Conservation (phyloP, 2,329 filamentous ascomycete genomes). For the Ramularia endophylla region DNA sequence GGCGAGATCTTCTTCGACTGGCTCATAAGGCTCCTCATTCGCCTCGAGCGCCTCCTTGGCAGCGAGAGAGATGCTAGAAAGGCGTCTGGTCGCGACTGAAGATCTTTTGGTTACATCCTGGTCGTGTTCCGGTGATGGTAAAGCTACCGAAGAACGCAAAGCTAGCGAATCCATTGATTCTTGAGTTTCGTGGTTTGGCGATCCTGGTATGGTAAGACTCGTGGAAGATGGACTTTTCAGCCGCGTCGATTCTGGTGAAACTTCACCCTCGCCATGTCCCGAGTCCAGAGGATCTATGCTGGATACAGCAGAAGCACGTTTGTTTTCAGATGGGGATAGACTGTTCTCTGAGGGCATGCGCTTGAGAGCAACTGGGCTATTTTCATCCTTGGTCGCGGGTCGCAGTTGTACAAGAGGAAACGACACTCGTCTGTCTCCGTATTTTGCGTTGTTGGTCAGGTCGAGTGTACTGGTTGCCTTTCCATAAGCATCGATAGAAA, state of each 20-base stretch:
- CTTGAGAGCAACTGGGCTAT: background rate
- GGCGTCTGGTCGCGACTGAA: background rate
- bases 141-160: too few relatives aligned
- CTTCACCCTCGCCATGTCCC: background rate
- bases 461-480: conserved; percentile 5
- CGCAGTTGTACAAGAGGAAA: conserved; percentile 10
- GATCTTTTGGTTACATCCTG: background rate
- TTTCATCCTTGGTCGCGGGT: conserved; percentile 1
- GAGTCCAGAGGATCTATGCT: conserved; percentile 7
- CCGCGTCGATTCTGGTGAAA: background rate
- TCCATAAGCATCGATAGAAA: conserved; percentile 26
- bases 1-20: conserved; percentile 22
- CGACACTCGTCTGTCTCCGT: conserved; percentile 9
- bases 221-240: background rate
- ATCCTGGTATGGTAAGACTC: background rate
- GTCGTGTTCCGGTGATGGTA: too few relatives aligned
- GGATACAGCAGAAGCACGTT: conserved; percentile 8
- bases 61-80: conserved; percentile 12
- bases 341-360: conserved; percentile 5
- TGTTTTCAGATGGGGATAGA: conserved; percentile 5
- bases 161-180: too few relatives aligned
- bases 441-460: conserved; percentile 4
- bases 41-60: conserved; percentile 16
- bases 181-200: background rate
- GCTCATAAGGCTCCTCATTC: conserved; percentile 34